Evolutionary conservation across 2,329 filamentous ascomycete genomes (phyloP).

Genomic region (Alternaria burnsii): DNA sequence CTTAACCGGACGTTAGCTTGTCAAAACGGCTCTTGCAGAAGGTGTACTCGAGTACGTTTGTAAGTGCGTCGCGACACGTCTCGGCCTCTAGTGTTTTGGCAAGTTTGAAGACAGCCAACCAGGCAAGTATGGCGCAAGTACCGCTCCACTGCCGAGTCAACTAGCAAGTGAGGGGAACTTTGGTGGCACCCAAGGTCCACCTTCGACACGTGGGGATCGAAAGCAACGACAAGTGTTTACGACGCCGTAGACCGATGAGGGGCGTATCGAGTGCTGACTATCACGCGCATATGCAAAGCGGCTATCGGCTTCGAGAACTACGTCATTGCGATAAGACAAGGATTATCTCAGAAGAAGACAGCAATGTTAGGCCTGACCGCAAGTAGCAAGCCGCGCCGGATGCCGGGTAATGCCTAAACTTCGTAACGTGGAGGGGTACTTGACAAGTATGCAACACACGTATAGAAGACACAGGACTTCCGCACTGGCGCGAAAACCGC

Average conservation of each 20-base stretch:
- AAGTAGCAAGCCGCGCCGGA: constrained; percentile 14
- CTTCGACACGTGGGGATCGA: not conserved
- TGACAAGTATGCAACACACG: not conserved
- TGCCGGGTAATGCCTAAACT: constrained; percentile 3
- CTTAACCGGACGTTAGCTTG: not conserved
- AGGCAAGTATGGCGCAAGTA: constrained; percentile 11
- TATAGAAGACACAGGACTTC: not conserved
- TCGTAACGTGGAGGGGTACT: not conserved
- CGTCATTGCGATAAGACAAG: constrained; percentile 6
- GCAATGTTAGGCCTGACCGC: not conserved
- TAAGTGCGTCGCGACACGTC: not conserved
- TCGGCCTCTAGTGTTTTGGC: constrained; percentile 1
- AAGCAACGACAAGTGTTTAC: not conserved
- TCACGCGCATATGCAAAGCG: not conserved
- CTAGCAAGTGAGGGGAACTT: not conserved
- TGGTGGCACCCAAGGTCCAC: not conserved
- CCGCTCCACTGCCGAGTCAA: not conserved
- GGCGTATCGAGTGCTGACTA: not conserved
- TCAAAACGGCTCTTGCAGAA: not conserved
- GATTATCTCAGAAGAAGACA: not conserved
- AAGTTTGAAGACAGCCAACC: not conserved
- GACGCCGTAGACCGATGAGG: not conserved
- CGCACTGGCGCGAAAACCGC: constrained; percentile 9
- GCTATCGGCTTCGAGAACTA: not conserved
- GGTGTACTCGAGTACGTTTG: not conserved